These are phyloP conservation scores for Sporothrix brunneoviolacea DNA, from an alignment of 2,329 filamentous ascomycete species.

Conservation along the genomic window DNA sequence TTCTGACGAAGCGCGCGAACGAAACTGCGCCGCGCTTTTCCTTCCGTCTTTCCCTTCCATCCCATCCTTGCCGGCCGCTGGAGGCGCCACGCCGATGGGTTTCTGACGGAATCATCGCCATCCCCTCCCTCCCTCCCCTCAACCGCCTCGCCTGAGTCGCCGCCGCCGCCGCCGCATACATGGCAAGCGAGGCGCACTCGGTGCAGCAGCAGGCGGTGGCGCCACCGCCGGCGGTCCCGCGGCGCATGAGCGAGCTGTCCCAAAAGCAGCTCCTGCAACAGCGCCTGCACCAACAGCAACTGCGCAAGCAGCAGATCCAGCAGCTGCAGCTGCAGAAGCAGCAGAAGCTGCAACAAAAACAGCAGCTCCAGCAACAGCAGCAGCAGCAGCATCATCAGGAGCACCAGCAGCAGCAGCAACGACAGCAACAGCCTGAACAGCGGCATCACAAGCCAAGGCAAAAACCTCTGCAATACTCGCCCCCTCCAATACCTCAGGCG, in stretches of 20 bases:
- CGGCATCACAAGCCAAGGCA: conserved; percentile 8
- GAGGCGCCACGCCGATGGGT: conserved; percentile 7
- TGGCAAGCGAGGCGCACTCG: conserved; percentile 14
- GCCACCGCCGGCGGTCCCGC: conserved; percentile 6
- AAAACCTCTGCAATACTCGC: background rate
- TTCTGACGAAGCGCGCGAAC: too few species aligned
- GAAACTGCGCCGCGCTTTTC: too few species aligned
- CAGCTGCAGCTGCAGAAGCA: conserved; percentile 4
- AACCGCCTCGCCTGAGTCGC: background rate
- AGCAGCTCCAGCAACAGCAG: conserved; percentile 1
- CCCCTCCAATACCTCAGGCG: too few species aligned
- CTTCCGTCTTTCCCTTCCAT: background rate
- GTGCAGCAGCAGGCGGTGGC: background rate
- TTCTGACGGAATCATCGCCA: conserved; percentile 1
- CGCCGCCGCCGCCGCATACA: background rate
- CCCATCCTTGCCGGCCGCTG: background rate
- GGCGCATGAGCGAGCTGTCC: conserved; percentile 4
- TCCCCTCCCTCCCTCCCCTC: background rate
- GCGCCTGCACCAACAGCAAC: conserved; percentile 9
- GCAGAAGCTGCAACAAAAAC: conserved; percentile 5
- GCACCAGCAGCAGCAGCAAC: background rate
- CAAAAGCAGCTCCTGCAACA: conserved; percentile 14
- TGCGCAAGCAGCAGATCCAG: conserved; percentile 5
- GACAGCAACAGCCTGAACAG: background rate
- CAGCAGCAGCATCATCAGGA: conserved; percentile 6